Conservation (phyloP, 345 rosid genomes). For the Populus deltoides region DNA sequence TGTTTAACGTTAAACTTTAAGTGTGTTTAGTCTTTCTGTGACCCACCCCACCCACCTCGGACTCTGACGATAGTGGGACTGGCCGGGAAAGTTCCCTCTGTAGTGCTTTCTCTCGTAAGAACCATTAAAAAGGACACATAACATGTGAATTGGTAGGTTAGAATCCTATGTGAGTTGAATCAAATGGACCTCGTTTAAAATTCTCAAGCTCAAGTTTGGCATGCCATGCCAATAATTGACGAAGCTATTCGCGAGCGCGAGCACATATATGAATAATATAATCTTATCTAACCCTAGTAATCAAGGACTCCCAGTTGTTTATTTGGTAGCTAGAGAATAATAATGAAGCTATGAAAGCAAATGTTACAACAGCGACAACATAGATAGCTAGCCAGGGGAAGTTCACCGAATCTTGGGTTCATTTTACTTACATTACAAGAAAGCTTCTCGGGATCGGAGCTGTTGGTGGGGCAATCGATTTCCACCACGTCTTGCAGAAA, state of each 20-base stretch:
- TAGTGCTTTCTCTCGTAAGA: constrained; percentile 18
- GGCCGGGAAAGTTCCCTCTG: constrained; percentile 30
- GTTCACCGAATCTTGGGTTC: constrained; percentile 24
- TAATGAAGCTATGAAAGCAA: not conserved
- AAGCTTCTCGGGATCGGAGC: constrained; percentile 35
- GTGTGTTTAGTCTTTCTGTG: not conserved
- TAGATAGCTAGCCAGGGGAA: constrained; percentile 4
- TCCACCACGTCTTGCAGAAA: constrained; percentile 17
- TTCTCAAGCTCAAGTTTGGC: constrained; percentile 5
- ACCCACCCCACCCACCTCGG: constrained; percentile 31
- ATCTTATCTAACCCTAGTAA: not conserved
- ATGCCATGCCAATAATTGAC: constrained; percentile 39
- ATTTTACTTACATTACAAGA: constrained; percentile 19
- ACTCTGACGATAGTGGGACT: constrained; percentile 21
- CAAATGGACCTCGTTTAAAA: constrained; percentile 32
- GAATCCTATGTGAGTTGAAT: constrained; percentile 57
- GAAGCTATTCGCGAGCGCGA: not conserved
- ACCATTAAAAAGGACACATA: constrained; percentile 16
- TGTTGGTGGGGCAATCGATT: constrained; percentile 15
- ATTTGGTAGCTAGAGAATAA: constrained; percentile 2
- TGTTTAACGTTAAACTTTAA: not conserved
- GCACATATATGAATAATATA: not conserved
- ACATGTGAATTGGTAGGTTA: constrained; percentile 36
- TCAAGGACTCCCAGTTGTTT: constrained; percentile 7
- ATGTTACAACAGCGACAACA: constrained; percentile 5